These are phyloP conservation scores for Fusarium sp. DNA, from an alignment of 2,329 filamentous ascomycete species.

Conservation along the genomic window DNA sequence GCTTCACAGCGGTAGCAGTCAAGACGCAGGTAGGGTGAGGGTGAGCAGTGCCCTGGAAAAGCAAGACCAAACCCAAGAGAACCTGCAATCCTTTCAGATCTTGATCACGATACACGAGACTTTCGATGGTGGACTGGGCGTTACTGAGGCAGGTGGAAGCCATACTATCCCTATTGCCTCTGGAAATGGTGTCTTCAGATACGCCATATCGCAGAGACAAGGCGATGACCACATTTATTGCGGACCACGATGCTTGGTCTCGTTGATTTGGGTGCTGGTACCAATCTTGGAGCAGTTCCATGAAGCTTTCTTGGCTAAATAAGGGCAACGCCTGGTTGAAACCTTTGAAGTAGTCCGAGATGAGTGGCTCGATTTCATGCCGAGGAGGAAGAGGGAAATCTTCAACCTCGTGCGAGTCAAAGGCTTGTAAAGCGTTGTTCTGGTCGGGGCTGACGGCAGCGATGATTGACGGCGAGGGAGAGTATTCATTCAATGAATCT, in stretches of 20 bases:
- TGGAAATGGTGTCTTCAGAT: background rate
- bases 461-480: background rate
- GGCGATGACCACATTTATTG: constrained; percentile 20
- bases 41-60: constrained; percentile 2
- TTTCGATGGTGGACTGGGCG: constrained; percentile 9
- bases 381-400: background rate
- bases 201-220: background rate
- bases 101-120: background rate
- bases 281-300: background rate
- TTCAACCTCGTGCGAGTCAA: background rate
- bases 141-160: background rate
- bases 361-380: background rate
- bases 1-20: constrained; percentile 18
- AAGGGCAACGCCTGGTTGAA: background rate
- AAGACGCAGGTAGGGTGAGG: background rate
- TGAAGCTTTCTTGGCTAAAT: background rate
- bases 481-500: background rate
- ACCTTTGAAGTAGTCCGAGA: background rate
- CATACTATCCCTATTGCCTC: background rate
- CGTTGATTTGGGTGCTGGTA: background rate
- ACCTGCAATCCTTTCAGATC: constrained; percentile 10
- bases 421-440: too few relatives aligned
- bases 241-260: background rate
- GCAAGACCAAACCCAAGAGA: background rate
- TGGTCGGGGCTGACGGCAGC: background rate